Conservation (phyloP, 768 basidiomycete species). For the Trametes elegans region DNA sequence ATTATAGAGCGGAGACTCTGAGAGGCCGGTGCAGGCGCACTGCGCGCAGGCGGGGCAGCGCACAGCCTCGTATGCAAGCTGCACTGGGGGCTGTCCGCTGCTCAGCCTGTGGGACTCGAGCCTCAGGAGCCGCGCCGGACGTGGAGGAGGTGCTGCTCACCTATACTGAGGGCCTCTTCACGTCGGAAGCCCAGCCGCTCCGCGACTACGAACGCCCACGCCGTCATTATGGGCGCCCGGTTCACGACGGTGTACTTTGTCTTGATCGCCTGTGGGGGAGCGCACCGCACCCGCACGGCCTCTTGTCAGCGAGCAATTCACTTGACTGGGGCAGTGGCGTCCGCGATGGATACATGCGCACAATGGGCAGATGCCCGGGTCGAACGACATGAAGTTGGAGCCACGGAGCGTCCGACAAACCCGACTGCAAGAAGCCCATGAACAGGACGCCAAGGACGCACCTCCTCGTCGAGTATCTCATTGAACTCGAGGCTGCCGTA, state of each 20-base stretch:
- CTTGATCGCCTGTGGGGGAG: conserved; percentile 53
- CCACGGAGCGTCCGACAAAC: no score
- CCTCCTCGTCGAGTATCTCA: conserved; percentile 72
- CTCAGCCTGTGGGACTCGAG: not conserved
- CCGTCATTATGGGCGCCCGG: conserved; percentile 92
- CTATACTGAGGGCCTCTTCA: conserved; percentile 90
- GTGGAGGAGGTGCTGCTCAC: conserved; percentile 36
- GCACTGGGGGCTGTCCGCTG: conserved; percentile 16
- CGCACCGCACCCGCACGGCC: not conserved
- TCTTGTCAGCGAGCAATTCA: not conserved
- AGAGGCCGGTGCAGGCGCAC: conserved; percentile 10
- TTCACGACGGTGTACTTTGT: conserved; percentile 71
- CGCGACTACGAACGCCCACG: conserved; percentile 87
- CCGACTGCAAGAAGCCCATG: no score
- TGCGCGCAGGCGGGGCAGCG: conserved; percentile 4
- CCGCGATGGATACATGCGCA: not conserved
- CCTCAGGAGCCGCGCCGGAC: no score
- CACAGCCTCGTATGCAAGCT: conserved; percentile 12
- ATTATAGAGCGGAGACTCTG: no score
- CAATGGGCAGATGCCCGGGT: not conserved
- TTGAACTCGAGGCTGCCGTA: conserved; percentile 66
- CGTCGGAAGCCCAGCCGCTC: conserved; percentile 83
- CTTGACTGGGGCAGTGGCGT: not conserved
- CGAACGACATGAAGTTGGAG: no score
- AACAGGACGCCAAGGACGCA: conserved; percentile 30